A percentile compares a stretch with the other conserved stretches of the same genome.
These are phyloP conservation scores for Wakefieldia striispora DNA, from an alignment of 768 basidiomycete genomes.

Conservation along the genomic window DNA sequence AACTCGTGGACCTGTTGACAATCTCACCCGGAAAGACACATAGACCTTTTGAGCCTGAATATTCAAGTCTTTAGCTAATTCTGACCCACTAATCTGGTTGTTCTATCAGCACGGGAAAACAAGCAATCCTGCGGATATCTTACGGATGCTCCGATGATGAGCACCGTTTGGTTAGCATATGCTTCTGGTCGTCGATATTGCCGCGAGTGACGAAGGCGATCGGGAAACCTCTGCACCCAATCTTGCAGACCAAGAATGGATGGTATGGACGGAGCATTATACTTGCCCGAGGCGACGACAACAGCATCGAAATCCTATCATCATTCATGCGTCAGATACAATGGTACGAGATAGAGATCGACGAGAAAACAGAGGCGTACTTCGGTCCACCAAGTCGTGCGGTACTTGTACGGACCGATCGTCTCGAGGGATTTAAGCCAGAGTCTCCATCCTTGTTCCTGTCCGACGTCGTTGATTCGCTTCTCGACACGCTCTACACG, in stretches of 20 bases:
- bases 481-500: slow-evolving; percentile 48
- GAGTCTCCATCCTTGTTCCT: slow-evolving; percentile 36
- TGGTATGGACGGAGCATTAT: slow-evolving; percentile 14
- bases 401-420: slow-evolving; percentile 15
- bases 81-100: slow-evolving; percentile 3
- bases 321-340: neutral
- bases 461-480: slow-evolving; percentile 24
- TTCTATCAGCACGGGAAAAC: neutral
- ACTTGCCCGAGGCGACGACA: slow-evolving; percentile 10
- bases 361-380: neutral
- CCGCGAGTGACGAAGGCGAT: slow-evolving; percentile 37
- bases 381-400: slow-evolving; percentile 33
- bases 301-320: slow-evolving; percentile 17
- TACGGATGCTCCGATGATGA: slow-evolving; percentile 38
- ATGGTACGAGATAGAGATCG: neutral
- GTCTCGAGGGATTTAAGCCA: slow-evolving; percentile 33
- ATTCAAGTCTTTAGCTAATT: slow-evolving; percentile 16
- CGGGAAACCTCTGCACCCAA: slow-evolving; percentile 30
- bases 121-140: neutral
- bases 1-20: neutral
- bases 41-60: slow-evolving; percentile 6
- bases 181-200: slow-evolving; percentile 41
- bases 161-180: slow-evolving; percentile 37
- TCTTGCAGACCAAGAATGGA: slow-evolving; percentile 11
- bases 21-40: slow-evolving; percentile 12